phyloP scores from a whole-genome alignment of 2,329 filamentous ascomycete genomes.

The Talaromyces sp. region DNA sequence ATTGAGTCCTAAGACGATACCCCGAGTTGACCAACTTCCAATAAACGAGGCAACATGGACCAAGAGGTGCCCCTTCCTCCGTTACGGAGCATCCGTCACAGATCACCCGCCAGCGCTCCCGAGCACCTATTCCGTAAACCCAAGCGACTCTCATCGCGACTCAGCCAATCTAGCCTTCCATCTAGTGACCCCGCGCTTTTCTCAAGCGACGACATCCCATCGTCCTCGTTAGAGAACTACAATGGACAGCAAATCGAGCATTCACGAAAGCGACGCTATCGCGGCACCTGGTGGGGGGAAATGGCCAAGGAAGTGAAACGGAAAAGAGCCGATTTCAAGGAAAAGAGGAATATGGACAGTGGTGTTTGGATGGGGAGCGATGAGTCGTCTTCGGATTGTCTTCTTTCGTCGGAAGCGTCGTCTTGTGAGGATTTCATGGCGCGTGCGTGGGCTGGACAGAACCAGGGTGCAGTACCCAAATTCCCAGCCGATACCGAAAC shows the following conservation, averaged over 20 bases:
- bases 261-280: conserved; percentile 40
- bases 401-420: conserved; percentile 36
- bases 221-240: conserved; percentile 48
- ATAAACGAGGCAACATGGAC: not conserved
- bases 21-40: not conserved
- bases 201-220: conserved; percentile 49
- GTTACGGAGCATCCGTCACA: conserved; percentile 37
- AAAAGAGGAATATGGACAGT: conserved; percentile 46
- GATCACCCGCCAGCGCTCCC: conserved; percentile 29
- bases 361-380: conserved; percentile 52
- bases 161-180: conserved; percentile 39
- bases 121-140: conserved; percentile 19
- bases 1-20: not conserved
- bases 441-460: conserved; percentile 5
- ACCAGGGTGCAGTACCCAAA: conserved; percentile 14
- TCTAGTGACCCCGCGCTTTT: conserved; percentile 49
- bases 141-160: conserved; percentile 26
- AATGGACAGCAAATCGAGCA: conserved; percentile 20
- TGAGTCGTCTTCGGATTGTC: conserved; percentile 37
- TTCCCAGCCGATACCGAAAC: not conserved
- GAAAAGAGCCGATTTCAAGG: conserved; percentile 44
- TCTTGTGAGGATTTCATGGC: conserved; percentile 36
- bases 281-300: conserved; percentile 48
- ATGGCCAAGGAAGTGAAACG: conserved; percentile 38
- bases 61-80: conserved; percentile 39